phyloP scores from a whole-genome alignment of 2,329 filamentous ascomycete species.

The Fusarium floridanum region DNA sequence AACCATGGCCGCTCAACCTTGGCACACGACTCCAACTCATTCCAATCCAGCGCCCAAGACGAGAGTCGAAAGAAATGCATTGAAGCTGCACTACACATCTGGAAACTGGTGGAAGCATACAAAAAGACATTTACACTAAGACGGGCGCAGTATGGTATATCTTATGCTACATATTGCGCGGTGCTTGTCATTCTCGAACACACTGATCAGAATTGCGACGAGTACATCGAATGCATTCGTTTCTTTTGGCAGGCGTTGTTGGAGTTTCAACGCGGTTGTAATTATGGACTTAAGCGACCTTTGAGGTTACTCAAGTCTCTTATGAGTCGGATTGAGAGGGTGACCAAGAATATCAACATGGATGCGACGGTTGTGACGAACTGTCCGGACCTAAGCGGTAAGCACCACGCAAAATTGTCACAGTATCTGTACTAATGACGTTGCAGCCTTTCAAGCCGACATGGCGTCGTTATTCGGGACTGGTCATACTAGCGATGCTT shows the following conservation, averaged over 20 bases:
- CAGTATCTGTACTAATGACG: not conserved
- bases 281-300: not conserved
- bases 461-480: not conserved
- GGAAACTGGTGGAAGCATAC: constrained; percentile 58
- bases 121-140: constrained; percentile 59
- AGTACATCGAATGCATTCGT: constrained; percentile 1
- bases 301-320: constrained; percentile 3
- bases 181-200: not conserved
- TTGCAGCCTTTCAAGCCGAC: not conserved
- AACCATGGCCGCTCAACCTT: constrained; percentile 62
- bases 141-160: constrained; percentile 65
- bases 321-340: not conserved
- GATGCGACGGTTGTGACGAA: not conserved
- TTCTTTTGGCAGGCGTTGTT: constrained; percentile 4
- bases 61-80: constrained; percentile 54
- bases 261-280: not conserved
- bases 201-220: not conserved
- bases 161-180: constrained; percentile 63
- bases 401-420: accelerated
- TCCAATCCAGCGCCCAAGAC: constrained; percentile 53
- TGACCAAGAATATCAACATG: constrained; percentile 8
- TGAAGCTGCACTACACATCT: constrained; percentile 60
- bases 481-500: not conserved
- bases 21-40: constrained; percentile 55
- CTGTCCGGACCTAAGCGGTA: not conserved